Conservation (phyloP, 345 rosid genomes). For the Punica granatum region DNA sequence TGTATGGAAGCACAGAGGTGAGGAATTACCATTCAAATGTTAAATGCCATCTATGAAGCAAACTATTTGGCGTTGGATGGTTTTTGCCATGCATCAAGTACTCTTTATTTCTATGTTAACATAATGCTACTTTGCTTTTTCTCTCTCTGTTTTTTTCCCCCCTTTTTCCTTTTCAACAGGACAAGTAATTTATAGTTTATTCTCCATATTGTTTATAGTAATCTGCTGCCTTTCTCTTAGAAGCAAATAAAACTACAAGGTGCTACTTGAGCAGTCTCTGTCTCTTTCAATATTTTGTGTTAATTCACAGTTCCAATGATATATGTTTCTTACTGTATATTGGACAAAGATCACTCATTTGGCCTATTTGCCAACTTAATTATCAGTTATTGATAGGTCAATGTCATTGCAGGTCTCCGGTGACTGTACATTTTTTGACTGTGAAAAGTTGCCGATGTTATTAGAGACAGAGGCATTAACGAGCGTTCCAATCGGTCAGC, state of each 20-base stretch:
- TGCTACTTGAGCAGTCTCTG: not conserved
- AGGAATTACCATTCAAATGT: conserved; percentile 17
- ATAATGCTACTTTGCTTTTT: no score
- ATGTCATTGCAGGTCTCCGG: conserved; percentile 70
- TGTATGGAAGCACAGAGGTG: conserved; percentile 98
- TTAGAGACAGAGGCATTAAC: conserved; percentile 48
- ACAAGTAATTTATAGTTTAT: no score
- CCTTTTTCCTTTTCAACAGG: no score
- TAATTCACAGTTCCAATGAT: not conserved
- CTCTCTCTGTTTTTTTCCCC: no score
- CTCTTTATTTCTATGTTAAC: no score
- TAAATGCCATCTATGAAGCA: not conserved
- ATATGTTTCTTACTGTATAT: not conserved
- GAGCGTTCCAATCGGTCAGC: conserved; percentile 88
- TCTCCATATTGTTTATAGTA: not conserved
- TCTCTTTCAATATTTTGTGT: not conserved
- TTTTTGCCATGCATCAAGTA: not conserved
- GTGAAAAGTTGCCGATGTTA: conserved; percentile 63
- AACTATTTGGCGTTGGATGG: not conserved
- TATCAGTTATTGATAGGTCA: conserved; percentile 4
- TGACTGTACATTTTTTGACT: conserved; percentile 89
- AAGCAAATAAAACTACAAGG: not conserved
- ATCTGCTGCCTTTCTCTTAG: not conserved
- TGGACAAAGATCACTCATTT: not conserved
- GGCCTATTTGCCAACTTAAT: not conserved